These are phyloP conservation scores for Dothideomycetes sp. DNA, from an alignment of 2,329 filamentous ascomycete species.

Conservation along the genomic window DNA sequence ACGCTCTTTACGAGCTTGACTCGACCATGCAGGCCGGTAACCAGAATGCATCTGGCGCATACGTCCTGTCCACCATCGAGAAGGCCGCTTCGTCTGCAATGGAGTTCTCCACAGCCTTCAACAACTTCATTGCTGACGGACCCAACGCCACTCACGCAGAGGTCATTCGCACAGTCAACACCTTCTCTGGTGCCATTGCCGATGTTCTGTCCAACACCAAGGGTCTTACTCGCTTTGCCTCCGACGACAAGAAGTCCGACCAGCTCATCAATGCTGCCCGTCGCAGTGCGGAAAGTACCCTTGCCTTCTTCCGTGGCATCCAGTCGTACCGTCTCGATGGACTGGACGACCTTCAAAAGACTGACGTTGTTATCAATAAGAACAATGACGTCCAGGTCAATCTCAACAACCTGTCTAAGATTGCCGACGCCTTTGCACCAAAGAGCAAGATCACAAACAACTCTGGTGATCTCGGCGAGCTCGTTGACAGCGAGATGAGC, in stretches of 20 bases:
- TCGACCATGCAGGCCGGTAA: constrained; percentile 98
- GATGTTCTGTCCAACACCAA: constrained; percentile 96
- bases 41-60: constrained; percentile 90
- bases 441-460: constrained; percentile 71
- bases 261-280: constrained; percentile 72
- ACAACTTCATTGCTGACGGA: constrained; percentile 95
- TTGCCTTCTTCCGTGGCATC: constrained; percentile 88
- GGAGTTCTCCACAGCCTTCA: constrained; percentile 96
- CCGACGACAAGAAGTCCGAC: constrained; percentile 90
- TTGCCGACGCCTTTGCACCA: constrained; percentile 84
- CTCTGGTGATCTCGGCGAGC: constrained; percentile 79
- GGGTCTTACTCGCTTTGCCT: constrained; percentile 82
- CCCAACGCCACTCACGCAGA: constrained; percentile 82
- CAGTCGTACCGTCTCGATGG: constrained; percentile 90
- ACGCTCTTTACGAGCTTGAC: constrained; percentile 92
- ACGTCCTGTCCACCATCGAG: constrained; percentile 92
- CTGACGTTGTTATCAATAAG: constrained; percentile 92
- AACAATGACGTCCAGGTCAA: constrained; percentile 95
- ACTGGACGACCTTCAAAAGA: constrained; percentile 83
- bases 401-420: constrained; percentile 83
- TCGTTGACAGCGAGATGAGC: constrained; percentile 82
- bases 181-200: constrained; percentile 80
- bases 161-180: constrained; percentile 83
- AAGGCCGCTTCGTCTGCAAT: constrained; percentile 91
- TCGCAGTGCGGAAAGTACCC: constrained; percentile 73